Conservation (phyloP, 176 grass and related monocot species). For the Oryza glumipatula region DNA sequence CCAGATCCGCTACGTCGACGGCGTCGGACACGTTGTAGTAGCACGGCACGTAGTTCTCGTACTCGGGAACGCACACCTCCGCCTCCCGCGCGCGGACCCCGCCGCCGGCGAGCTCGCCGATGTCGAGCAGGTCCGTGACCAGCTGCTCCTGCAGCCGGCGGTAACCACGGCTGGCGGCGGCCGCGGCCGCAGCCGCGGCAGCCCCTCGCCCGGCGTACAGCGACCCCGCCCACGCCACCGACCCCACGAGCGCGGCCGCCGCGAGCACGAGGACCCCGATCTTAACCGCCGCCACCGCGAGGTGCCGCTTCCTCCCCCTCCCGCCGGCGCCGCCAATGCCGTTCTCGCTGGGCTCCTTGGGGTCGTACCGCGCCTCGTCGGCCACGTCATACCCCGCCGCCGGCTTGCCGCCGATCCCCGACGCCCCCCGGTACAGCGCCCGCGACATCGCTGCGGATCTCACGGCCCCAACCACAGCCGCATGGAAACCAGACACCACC, state of each 20-base stretch:
- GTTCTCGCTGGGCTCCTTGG: constrained; percentile 70
- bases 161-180: constrained; percentile 56
- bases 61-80: constrained; percentile 66
- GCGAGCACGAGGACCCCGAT: constrained; percentile 57
- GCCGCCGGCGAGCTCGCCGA: constrained; percentile 76
- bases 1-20: constrained; percentile 73
- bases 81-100: constrained; percentile 67
- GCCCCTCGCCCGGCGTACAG: constrained; percentile 53
- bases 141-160: constrained; percentile 91
- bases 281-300: constrained; percentile 55
- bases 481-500: constrained; percentile 4
- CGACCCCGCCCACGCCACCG: constrained; percentile 74
- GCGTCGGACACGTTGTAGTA: constrained; percentile 90
- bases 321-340: constrained; percentile 42
- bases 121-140: constrained; percentile 77
- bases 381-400: constrained; percentile 32
- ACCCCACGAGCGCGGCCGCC: constrained; percentile 50
- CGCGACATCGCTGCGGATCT: constrained; percentile 76
- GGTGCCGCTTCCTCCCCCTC: constrained; percentile 47
- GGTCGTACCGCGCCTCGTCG: constrained; percentile 50
- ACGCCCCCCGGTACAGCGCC: constrained; percentile 78
- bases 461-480: constrained; percentile 36
- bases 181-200: constrained; percentile 30
- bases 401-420: constrained; percentile 54
- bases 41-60: constrained; percentile 86